These are phyloP conservation scores for Inga leiocalycina DNA, from an alignment of 306 rosid species.

Conservation along the genomic window DNA sequence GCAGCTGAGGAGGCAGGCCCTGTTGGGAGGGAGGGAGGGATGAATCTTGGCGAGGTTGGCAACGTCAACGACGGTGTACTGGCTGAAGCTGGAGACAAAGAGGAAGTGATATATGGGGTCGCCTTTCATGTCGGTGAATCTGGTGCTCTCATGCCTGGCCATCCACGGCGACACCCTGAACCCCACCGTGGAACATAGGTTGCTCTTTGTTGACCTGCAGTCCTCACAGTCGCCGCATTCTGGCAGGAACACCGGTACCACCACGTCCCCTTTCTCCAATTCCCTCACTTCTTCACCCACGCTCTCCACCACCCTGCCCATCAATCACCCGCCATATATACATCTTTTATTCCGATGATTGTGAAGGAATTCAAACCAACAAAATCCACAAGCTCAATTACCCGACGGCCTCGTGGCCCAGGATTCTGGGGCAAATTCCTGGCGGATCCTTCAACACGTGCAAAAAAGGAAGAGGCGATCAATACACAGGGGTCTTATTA, in stretches of 20 bases:
- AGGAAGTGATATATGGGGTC: constrained; percentile 65
- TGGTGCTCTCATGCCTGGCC: constrained; percentile 60
- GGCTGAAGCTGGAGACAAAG: constrained; percentile 74
- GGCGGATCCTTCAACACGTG: constrained; percentile 55
- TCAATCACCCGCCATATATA: not conserved
- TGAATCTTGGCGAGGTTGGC: constrained; percentile 68
- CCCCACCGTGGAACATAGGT: constrained; percentile 68
- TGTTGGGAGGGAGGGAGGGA: constrained; percentile 56
- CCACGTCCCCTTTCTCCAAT: constrained; percentile 68
- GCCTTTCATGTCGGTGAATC: constrained; percentile 80
- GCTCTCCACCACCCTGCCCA: constrained; percentile 75
- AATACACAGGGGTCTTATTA: no score
- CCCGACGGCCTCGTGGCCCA: constrained; percentile 95
- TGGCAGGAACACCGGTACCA: constrained; percentile 67
- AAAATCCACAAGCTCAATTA: constrained; percentile 32
- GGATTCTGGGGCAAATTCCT: constrained; percentile 69
- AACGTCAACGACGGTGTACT: constrained; percentile 75
- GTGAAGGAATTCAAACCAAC: no score
- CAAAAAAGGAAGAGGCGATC: not conserved
- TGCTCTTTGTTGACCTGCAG: constrained; percentile 71
- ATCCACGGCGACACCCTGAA: constrained; percentile 61
- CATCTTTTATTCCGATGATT: no score
- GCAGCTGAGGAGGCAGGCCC: constrained; percentile 81
- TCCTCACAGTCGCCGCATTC: constrained; percentile 76
- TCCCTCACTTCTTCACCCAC: constrained; percentile 74